A percentile compares a stretch with the other conserved stretches of the same genome.
These are phyloP conservation scores for Alternaria hordeiaustralica DNA, from an alignment of 2,329 filamentous ascomycete species.

Conservation along the genomic window DNA sequence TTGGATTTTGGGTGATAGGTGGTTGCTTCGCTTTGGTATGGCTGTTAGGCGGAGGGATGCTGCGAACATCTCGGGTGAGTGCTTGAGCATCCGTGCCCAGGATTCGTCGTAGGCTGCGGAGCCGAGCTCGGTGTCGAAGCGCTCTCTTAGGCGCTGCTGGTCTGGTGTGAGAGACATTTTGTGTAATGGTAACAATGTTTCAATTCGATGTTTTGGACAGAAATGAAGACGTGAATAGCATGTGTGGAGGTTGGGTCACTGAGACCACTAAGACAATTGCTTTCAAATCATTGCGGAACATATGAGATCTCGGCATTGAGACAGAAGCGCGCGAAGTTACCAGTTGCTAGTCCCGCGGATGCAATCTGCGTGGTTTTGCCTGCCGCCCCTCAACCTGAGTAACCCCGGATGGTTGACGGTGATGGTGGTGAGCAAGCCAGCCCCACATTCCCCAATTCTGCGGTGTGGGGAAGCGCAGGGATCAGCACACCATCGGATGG, in stretches of 20 bases:
- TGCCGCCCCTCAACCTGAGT: background rate
- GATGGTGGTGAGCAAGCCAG: background rate
- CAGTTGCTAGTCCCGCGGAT: background rate
- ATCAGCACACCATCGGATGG: background rate
- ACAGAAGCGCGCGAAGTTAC: background rate
- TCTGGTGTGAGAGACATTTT: slow-evolving; percentile 28
- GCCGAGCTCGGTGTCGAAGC: slow-evolving; percentile 33
- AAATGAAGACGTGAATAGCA: background rate
- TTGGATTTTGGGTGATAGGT: slow-evolving; percentile 52
- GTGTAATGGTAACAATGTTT: too few species aligned
- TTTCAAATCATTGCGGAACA: background rate
- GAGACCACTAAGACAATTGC: too few species aligned
- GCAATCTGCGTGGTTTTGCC: fast-evolving
- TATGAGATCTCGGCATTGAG: background rate
- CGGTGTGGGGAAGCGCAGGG: slow-evolving; percentile 13
- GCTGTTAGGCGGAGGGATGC: slow-evolving; percentile 33
- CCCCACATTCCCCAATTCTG: slow-evolving; percentile 18
- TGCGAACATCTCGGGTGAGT: slow-evolving; percentile 40
- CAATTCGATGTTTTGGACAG: background rate
- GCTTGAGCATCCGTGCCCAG: slow-evolving; percentile 36
- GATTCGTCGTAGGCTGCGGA: slow-evolving; percentile 30
- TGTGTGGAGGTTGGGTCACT: background rate
- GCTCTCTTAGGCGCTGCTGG: slow-evolving; percentile 31
- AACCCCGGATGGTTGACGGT: slow-evolving; percentile 1
- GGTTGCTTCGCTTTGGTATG: slow-evolving; percentile 39